These are phyloP conservation scores for Gyromitra esculenta DNA, from an alignment of 2,329 filamentous ascomycete genomes.

Conservation along the genomic window DNA sequence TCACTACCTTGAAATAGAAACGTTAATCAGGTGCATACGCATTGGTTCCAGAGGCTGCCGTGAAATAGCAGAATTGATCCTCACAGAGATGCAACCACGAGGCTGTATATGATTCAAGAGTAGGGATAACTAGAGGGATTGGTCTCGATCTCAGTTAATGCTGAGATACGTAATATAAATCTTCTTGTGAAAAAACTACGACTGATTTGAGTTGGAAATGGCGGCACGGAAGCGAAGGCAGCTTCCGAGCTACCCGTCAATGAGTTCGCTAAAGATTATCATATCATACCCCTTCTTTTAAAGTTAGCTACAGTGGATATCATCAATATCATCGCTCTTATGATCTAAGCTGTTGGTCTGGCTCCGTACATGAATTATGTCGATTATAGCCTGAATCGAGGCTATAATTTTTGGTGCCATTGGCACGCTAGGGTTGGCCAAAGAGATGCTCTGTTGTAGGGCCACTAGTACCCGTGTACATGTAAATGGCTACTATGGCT, in stretches of 20 bases:
- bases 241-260: not conserved
- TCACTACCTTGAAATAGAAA: not conserved
- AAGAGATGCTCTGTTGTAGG: too few relatives aligned
- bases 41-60: not conserved
- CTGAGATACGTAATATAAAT: not conserved
- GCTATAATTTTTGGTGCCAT: too few relatives aligned
- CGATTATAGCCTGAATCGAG: too few relatives aligned
- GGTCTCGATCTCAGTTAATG: not conserved
- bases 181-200: not conserved
- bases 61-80: not conserved
- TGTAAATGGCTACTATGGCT: too few relatives aligned
- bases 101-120: not conserved
- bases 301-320: not conserved
- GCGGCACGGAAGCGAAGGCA: not conserved
- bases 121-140: not conserved
- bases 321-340: not conserved
- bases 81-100: not conserved
- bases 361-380: too few relatives aligned
- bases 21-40: not conserved
- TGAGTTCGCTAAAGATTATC: conserved; percentile 2
- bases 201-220: not conserved
- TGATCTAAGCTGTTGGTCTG: too few relatives aligned
- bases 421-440: too few relatives aligned
- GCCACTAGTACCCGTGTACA: too few relatives aligned
- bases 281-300: not conserved